These are phyloP conservation scores for Domatiomyces globalis DNA, from an alignment of 2,329 filamentous ascomycete species.

Conservation along the genomic window DNA sequence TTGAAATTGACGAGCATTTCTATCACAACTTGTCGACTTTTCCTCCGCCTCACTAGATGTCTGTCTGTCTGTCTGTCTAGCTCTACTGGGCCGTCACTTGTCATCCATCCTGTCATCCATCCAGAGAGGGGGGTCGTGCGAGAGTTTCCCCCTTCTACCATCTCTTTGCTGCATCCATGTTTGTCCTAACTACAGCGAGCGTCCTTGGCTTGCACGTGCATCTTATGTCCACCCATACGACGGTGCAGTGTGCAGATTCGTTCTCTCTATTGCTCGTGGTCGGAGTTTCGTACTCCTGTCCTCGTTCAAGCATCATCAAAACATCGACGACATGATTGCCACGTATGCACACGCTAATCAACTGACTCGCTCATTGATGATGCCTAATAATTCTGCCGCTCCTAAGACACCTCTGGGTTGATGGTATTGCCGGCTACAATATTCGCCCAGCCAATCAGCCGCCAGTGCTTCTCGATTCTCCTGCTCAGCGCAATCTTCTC, in stretches of 20 bases:
- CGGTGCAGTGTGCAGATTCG: not conserved
- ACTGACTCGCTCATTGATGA: not conserved
- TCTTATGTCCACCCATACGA: no score
- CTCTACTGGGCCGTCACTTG: not conserved
- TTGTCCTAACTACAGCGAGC: not conserved
- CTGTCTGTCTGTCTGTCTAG: not conserved
- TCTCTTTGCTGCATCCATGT: not conserved
- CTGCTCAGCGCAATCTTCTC: conserved; percentile 95
- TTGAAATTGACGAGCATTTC: no score
- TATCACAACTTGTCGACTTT: not conserved
- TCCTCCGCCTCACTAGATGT: not conserved
- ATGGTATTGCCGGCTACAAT: conserved; percentile 46
- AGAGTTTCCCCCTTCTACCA: not conserved
- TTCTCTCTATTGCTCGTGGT: not conserved
- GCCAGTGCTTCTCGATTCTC: conserved; percentile 99
- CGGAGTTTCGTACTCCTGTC: not conserved
- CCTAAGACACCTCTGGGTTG: conserved; percentile 25
- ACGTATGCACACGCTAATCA: not conserved
- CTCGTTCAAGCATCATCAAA: not conserved
- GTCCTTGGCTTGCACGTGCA: no score
- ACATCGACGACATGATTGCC: not conserved
- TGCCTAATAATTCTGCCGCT: not conserved
- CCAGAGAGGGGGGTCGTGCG: not conserved
- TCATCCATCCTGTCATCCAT: not conserved
- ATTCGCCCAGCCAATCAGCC: conserved; percentile 80